These are phyloP conservation scores for Podospora australis DNA, from an alignment of 495 filamentous ascomycete species.

Conservation along the genomic window DNA sequence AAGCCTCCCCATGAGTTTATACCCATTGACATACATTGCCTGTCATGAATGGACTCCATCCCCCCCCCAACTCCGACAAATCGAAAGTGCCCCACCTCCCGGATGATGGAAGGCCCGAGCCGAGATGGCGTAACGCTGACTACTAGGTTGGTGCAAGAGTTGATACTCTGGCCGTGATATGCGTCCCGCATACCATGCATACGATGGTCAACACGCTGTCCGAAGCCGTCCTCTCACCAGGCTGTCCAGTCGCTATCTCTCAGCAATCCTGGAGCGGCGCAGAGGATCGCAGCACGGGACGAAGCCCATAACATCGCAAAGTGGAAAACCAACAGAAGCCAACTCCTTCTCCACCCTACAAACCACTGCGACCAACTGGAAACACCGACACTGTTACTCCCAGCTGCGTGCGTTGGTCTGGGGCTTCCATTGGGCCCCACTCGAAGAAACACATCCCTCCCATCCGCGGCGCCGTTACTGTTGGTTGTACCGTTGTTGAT, in stretches of 20 bases:
- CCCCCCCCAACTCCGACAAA: too few species aligned
- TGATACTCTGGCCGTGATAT: not conserved
- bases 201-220: not conserved
- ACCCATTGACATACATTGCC: not conserved
- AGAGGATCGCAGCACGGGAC: conserved; percentile 30
- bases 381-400: not conserved
- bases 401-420: not conserved
- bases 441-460: not conserved
- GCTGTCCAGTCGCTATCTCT: conserved; percentile 23
- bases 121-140: not conserved
- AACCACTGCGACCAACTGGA: conserved; percentile 15
- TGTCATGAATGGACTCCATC: not conserved
- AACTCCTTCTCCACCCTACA: conserved; percentile 32
- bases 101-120: not conserved
- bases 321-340: conserved; percentile 32
- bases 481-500: not conserved
- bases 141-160: not conserved
- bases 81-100: not conserved
- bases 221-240: not conserved
- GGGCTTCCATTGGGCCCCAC: not conserved
- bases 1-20: not conserved
- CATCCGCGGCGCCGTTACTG: not conserved
- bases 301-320: conserved; percentile 32
- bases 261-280: conserved; percentile 22
- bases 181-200: not conserved